A percentile compares a stretch with the other conserved stretches of the same genome.
These are phyloP conservation scores for Huntiella omanensis DNA, from an alignment of 2,329 filamentous ascomycete genomes.

Conservation along the genomic window DNA sequence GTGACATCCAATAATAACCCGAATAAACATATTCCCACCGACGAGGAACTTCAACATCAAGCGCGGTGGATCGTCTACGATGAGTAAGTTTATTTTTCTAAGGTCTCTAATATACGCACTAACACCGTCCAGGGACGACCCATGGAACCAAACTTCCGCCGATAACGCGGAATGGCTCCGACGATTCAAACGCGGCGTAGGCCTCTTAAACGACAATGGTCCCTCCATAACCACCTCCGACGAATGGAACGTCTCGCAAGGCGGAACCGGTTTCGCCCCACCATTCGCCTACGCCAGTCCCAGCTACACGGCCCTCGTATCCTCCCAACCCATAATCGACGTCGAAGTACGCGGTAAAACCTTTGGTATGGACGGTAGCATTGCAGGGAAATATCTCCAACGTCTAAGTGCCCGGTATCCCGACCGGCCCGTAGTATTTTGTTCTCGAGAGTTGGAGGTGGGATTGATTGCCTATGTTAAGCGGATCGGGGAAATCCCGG, in stretches of 20 bases:
- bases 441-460: slow-evolving; percentile 37
- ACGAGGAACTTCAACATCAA: slow-evolving; percentile 45
- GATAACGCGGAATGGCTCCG: slow-evolving; percentile 46
- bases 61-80: slow-evolving; percentile 44
- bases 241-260: slow-evolving; percentile 29
- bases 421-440: slow-evolving; percentile 34
- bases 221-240: slow-evolving; percentile 22
- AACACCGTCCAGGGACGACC: slow-evolving; percentile 30
- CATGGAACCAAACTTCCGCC: slow-evolving; percentile 44
- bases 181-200: slow-evolving; percentile 40
- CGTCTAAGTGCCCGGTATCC: slow-evolving; percentile 25
- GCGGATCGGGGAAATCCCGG: slow-evolving; percentile 32
- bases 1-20: slow-evolving; percentile 42
- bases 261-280: slow-evolving; percentile 35
- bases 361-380: slow-evolving; percentile 24
- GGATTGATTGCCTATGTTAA: slow-evolving; percentile 31
- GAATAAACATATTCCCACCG: slow-evolving; percentile 36
- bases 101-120: slow-evolving; percentile 10
- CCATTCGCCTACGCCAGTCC: slow-evolving; percentile 30
- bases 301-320: slow-evolving; percentile 12
- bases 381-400: slow-evolving; percentile 28
- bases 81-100: slow-evolving; percentile 25
- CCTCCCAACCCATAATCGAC: slow-evolving; percentile 19
- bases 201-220: slow-evolving; percentile 30
- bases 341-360: slow-evolving; percentile 19